These are phyloP conservation scores for Leccinum incarnatum DNA, from an alignment of 768 basidiomycete genomes.

Conservation along the genomic window DNA sequence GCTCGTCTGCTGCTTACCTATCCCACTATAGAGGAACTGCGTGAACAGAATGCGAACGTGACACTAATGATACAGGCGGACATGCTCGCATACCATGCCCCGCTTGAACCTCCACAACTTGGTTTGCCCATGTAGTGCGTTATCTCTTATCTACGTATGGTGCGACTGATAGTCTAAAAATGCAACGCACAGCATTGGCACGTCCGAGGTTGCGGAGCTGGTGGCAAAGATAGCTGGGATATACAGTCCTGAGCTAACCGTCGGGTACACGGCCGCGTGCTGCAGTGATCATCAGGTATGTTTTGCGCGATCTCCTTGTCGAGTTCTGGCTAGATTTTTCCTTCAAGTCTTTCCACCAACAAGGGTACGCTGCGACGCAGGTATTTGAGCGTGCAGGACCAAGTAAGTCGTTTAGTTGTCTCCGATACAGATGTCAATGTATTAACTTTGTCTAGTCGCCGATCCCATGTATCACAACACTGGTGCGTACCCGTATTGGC, in stretches of 20 bases:
- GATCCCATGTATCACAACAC: slow-evolving; percentile 92
- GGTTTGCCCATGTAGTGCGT: slow-evolving; percentile 72
- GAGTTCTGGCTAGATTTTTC: background rate
- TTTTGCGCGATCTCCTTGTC: background rate
- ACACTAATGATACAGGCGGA: slow-evolving; percentile 88
- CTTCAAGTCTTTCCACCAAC: slow-evolving; percentile 68
- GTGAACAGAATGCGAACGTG: slow-evolving; percentile 57
- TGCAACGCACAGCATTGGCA: slow-evolving; percentile 59
- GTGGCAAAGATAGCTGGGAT: slow-evolving; percentile 72
- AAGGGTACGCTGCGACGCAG: slow-evolving; percentile 83
- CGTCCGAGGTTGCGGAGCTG: slow-evolving; percentile 71
- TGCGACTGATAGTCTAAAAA: background rate
- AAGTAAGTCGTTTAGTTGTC: slow-evolving; percentile 35
- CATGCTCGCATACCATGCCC: slow-evolving; percentile 84
- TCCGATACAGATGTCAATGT: background rate
- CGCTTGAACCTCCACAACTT: slow-evolving; percentile 78
- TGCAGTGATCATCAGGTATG: slow-evolving; percentile 88
- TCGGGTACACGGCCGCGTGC: slow-evolving; percentile 74
- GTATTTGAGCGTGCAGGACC: slow-evolving; percentile 86
- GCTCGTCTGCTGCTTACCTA: background rate
- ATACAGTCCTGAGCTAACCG: slow-evolving; percentile 76
- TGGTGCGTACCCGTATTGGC: slow-evolving; percentile 38
- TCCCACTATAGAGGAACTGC: slow-evolving; percentile 51
- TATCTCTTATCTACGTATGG: background rate
- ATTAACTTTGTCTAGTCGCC: slow-evolving; percentile 46